Conservation (phyloP, 1,284 basidiomycete genomes). For the Apiotrichum siamense region DNA sequence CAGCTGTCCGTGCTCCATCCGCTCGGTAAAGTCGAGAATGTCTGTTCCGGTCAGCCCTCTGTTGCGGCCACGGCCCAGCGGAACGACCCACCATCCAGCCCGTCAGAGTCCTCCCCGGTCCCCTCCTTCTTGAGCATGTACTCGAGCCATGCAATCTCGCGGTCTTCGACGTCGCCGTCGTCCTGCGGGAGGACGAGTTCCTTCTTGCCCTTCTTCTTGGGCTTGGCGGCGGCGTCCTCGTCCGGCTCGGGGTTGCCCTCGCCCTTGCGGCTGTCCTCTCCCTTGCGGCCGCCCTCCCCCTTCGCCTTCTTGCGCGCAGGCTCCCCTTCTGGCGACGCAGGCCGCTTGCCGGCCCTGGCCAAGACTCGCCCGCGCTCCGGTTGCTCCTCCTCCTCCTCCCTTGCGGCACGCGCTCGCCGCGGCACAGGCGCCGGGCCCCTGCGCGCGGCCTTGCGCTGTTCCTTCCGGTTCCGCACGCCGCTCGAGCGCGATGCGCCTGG, state of each 20-base stretch:
- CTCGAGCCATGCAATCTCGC: slow-evolving; percentile 71
- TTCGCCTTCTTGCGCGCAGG: slow-evolving; percentile 11
- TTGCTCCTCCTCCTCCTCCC: not conserved
- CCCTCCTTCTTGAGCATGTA: slow-evolving; percentile 56
- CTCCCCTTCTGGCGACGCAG: slow-evolving; percentile 16
- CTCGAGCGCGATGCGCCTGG: slow-evolving; percentile 2
- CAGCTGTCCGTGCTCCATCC: slow-evolving; percentile 29
- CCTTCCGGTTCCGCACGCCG: slow-evolving; percentile 8
- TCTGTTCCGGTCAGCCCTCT: no score
- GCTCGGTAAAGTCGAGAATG: slow-evolving; percentile 48
- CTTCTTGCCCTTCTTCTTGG: slow-evolving; percentile 19
- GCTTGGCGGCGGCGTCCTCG: no score
- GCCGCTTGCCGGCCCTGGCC: slow-evolving; percentile 7
- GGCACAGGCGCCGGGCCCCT: slow-evolving; percentile 24
- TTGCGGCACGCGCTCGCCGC: not conserved
- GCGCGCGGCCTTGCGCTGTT: slow-evolving; percentile 17
- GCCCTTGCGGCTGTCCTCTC: slow-evolving; percentile 20
- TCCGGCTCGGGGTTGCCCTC: no score
- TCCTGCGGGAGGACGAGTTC: slow-evolving; percentile 35
- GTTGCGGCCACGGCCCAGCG: no score
- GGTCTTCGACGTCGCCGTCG: slow-evolving; percentile 57
- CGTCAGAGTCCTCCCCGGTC: slow-evolving; percentile 49
- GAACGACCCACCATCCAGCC: slow-evolving; percentile 58
- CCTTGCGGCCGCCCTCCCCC: slow-evolving; percentile 5
- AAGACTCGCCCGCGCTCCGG: not conserved